Conservation (phyloP, 1,284 basidiomycete species). For the Malassezia furfur region DNA sequence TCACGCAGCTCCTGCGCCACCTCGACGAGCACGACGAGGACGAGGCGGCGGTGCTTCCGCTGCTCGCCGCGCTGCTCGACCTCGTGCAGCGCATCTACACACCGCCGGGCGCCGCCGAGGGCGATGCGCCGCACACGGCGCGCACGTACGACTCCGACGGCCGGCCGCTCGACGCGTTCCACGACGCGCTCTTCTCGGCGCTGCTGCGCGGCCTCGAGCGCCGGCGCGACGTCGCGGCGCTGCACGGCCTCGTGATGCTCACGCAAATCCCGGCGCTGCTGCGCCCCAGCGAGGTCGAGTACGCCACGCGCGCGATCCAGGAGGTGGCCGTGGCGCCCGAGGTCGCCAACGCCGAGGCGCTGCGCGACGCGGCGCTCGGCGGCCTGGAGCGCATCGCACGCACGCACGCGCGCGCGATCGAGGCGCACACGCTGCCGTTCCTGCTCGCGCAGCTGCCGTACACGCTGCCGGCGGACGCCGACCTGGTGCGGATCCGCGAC, state of each 20-base stretch:
- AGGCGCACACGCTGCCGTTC: conserved; percentile 60
- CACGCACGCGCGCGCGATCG: conserved; percentile 22
- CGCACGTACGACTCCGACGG: conserved; percentile 29
- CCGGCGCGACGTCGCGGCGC: conserved; percentile 24
- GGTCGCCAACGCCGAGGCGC: neutral
- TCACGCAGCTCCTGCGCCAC: conserved; percentile 29
- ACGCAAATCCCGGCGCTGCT: conserved; percentile 52
- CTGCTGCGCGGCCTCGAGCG: conserved; percentile 20
- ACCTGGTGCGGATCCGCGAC: conserved; percentile 60
- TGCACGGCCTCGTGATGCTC: conserved; percentile 26
- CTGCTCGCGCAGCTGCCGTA: conserved; percentile 60
- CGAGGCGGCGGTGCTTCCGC: conserved; percentile 58
- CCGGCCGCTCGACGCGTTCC: conserved; percentile 31
- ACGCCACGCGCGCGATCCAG: conserved; percentile 66
- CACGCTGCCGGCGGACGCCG: conserved; percentile 52
- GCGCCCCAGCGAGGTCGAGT: conserved; percentile 64
- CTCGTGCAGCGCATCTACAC: conserved; percentile 26
- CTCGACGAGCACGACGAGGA: conserved; percentile 64
- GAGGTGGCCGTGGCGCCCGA: conserved; percentile 26
- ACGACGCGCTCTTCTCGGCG: conserved; percentile 26
- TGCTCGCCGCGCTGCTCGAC: conserved; percentile 32
- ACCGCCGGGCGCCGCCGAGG: neutral
- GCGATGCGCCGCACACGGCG: neutral
- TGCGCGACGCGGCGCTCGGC: conserved; percentile 20
- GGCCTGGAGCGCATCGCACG: conserved; percentile 22